Percentiles rank a stretch among this genome's conserved stretches.
These are phyloP conservation scores for Colletotrichum cuscutae DNA, from an alignment of 2,329 filamentous ascomycete genomes.

Conservation along the genomic window DNA sequence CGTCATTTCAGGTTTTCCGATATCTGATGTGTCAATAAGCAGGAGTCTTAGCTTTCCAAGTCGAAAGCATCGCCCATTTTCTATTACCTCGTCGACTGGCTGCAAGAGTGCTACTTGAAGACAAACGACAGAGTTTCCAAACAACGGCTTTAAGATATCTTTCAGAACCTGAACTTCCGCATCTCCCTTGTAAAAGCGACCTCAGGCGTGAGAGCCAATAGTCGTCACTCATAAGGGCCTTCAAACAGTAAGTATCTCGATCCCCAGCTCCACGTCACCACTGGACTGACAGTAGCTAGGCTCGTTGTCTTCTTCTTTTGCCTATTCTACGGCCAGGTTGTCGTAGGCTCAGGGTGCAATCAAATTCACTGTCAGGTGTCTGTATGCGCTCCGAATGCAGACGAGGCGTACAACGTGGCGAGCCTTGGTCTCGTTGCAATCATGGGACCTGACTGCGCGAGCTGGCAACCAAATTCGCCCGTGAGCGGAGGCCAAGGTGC, in stretches of 20 bases:
- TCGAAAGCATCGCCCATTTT: neutral
- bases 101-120: neutral
- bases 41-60: neutral
- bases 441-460: constrained; percentile 24
- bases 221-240: neutral
- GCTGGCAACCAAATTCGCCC: constrained; percentile 1
- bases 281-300: neutral
- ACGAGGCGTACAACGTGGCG: constrained; percentile 15
- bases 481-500: neutral
- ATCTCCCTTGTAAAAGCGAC: neutral
- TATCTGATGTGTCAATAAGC: neutral
- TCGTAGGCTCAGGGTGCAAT: neutral
- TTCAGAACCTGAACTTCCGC: neutral
- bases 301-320: neutral
- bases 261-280: neutral
- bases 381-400: constrained; percentile 11
- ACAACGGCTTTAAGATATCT: neutral
- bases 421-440: constrained; percentile 19
- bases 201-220: neutral
- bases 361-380: constrained; percentile 12
- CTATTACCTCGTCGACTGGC: neutral
- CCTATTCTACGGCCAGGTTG: neutral
- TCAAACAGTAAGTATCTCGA: neutral
- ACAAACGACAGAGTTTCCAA: neutral
- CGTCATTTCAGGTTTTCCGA: neutral